Evolutionary conservation across 2,329 filamentous ascomycete species (phyloP).

Genomic region (Chrysosporium queenslandicum): DNA sequence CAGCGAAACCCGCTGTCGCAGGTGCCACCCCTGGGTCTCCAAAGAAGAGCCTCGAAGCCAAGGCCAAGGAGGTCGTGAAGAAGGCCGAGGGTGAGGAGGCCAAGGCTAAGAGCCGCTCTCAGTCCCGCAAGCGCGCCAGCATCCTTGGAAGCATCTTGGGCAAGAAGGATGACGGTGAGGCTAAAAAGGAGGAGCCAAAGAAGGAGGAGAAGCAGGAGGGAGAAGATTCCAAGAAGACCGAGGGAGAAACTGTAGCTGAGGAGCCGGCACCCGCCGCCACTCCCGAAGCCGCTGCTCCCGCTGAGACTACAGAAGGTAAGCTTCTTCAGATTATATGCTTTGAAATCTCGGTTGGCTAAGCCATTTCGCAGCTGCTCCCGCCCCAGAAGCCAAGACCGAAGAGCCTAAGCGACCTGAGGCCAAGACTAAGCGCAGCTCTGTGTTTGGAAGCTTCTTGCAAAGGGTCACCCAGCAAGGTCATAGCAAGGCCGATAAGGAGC

Average conservation of each 20-base stretch:
- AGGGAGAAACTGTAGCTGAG: constrained; percentile 37
- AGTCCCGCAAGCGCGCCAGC: constrained; percentile 50
- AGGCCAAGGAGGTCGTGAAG: constrained; percentile 22
- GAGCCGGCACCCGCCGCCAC: constrained; percentile 25
- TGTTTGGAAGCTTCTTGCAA: constrained; percentile 69
- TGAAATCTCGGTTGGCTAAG: not conserved
- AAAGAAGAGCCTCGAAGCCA: constrained; percentile 21
- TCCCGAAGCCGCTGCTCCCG: constrained; percentile 27
- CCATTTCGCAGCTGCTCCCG: constrained; percentile 32
- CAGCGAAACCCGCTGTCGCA: constrained; percentile 36
- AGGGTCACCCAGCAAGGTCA: constrained; percentile 44
- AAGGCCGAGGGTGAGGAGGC: constrained; percentile 35
- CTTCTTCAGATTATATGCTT: not conserved
- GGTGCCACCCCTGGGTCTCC: constrained; percentile 22
- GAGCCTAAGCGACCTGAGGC: constrained; percentile 38
- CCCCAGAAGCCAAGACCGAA: constrained; percentile 45
- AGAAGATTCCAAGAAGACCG: constrained; percentile 25
- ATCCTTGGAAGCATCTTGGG: constrained; percentile 49
- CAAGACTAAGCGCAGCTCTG: constrained; percentile 69
- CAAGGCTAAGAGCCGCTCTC: constrained; percentile 47
- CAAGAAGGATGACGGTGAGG: constrained; percentile 50
- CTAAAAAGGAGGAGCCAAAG: constrained; percentile 25
- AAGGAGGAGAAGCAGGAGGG: constrained; percentile 35
- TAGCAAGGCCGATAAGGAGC: constrained; percentile 41
- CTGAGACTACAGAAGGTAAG: constrained; percentile 32